Percentiles rank a stretch among this genome's conserved stretches.
phyloP scores from a whole-genome alignment of 805 yeast genomes.

The Yamadazyma laniorum region DNA sequence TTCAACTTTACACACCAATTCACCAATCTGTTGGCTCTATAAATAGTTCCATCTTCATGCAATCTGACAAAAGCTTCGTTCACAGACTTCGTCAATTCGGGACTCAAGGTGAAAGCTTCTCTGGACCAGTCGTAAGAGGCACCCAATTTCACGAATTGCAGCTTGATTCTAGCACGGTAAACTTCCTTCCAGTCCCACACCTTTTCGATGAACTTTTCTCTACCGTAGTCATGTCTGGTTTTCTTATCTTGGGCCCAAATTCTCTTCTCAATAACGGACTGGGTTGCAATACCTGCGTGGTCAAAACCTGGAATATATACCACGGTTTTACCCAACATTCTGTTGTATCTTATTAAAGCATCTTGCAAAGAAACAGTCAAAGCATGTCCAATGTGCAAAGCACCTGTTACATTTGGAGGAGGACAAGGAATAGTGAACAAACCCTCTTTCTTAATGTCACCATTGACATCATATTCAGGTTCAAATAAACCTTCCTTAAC shows the following conservation, averaged over 20 bases:
- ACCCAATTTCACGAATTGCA: constrained; percentile 83
- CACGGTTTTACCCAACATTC: constrained; percentile 96
- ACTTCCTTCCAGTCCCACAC: constrained; percentile 99
- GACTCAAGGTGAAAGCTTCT: constrained; percentile 91
- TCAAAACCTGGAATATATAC: constrained; percentile 95
- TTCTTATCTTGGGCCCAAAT: constrained; percentile 82
- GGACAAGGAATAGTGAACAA: constrained; percentile 93
- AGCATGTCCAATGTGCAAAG: constrained; percentile 97
- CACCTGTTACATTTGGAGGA: constrained; percentile 99
- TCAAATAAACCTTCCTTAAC: constrained; percentile 79
- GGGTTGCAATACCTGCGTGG: constrained; percentile 99
- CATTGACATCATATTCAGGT: constrained; percentile 78
- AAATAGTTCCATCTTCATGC: constrained; percentile 93
- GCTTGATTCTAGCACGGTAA: constrained; percentile 81
- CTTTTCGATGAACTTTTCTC: constrained; percentile 81
- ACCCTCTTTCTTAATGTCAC: constrained; percentile 78
- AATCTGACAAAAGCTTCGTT: constrained; percentile 86
- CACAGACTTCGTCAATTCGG: constrained; percentile 74
- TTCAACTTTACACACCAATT: constrained; percentile 95
- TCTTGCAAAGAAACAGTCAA: constrained; percentile 94
- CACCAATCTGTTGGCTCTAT: constrained; percentile 88
- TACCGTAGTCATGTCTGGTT: constrained; percentile 93
- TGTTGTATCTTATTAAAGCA: constrained; percentile 84
- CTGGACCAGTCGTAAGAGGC: constrained; percentile 96
- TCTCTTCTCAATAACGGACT: constrained; percentile 96